phyloP scores from a whole-genome alignment of 768 basidiomycete species.

The Tulasnella sp. region DNA sequence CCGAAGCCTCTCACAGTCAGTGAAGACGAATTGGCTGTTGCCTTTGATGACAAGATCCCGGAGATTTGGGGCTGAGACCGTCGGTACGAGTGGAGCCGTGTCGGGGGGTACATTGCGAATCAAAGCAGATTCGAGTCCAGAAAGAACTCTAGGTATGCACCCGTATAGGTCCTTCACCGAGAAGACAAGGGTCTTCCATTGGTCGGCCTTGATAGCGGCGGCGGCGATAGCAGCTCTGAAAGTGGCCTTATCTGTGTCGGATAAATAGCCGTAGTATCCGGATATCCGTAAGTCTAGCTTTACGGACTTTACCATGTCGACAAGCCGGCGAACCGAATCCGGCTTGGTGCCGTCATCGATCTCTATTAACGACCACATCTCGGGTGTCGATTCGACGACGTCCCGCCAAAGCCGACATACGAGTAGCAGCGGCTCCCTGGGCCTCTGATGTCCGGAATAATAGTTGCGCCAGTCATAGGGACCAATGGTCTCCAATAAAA shows the following conservation, averaged over 20 bases:
- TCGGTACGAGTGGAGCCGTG: neutral
- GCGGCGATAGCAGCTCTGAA: too few species aligned
- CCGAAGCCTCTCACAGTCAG: neutral
- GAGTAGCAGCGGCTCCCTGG: neutral
- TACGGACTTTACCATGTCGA: neutral
- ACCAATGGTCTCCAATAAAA: neutral
- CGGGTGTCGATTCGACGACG: neutral
- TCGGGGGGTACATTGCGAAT: neutral
- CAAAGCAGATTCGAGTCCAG: neutral
- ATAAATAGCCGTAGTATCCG: too few species aligned
- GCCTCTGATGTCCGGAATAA: too few species aligned
- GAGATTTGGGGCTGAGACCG: neutral
- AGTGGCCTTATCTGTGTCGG: too few species aligned
- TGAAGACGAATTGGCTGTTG: neutral
- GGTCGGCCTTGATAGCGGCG: neutral
- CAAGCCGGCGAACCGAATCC: neutral
- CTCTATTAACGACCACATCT: neutral
- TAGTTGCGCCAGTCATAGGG: neutral
- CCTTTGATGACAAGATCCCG: neutral
- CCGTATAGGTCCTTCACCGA: too few species aligned
- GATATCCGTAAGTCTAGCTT: neutral
- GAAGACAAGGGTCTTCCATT: neutral
- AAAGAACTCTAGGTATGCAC: neutral
- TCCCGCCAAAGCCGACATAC: neutral
- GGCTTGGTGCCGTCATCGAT: neutral